Conservation (phyloP, 345 rosid genomes). For the Euclidium syriacum region DNA sequence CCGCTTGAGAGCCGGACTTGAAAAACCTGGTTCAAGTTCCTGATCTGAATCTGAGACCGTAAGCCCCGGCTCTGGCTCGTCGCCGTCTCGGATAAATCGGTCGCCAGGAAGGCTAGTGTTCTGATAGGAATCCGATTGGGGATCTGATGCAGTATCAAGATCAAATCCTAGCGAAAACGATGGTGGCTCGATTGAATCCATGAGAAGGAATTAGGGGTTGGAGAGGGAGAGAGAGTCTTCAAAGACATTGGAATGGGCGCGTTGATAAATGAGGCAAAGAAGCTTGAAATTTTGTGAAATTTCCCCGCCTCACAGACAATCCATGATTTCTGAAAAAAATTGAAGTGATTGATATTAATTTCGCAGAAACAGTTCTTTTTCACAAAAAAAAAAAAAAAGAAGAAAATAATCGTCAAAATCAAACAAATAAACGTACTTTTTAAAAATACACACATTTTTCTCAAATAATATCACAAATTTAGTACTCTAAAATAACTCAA, state of each 20-base stretch:
- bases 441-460: too few relatives aligned
- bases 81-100: neutral
- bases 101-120: neutral
- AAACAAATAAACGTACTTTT: too few relatives aligned
- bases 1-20: constrained; percentile 49
- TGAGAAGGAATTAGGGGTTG: constrained; percentile 28
- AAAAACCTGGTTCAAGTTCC: constrained; percentile 32
- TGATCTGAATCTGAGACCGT: constrained; percentile 45
- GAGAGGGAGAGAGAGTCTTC: constrained; percentile 2
- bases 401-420: too few relatives aligned
- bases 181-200: constrained; percentile 74
- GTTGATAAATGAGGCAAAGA: neutral
- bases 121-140: neutral
- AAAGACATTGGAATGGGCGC: constrained; percentile 17
- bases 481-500: too few relatives aligned
- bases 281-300: constrained; percentile 10
- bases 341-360: neutral
- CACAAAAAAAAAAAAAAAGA: too few relatives aligned
- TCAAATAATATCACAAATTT: too few relatives aligned
- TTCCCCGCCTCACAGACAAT: neutral
- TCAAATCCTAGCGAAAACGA: constrained; percentile 89
- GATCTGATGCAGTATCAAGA: constrained; percentile 38
- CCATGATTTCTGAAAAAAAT: neutral
- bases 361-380: too few relatives aligned
- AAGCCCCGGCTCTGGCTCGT: constrained; percentile 18